Conservation (phyloP, 768 basidiomycete genomes). For the Rhizopogon vulgaris region DNA sequence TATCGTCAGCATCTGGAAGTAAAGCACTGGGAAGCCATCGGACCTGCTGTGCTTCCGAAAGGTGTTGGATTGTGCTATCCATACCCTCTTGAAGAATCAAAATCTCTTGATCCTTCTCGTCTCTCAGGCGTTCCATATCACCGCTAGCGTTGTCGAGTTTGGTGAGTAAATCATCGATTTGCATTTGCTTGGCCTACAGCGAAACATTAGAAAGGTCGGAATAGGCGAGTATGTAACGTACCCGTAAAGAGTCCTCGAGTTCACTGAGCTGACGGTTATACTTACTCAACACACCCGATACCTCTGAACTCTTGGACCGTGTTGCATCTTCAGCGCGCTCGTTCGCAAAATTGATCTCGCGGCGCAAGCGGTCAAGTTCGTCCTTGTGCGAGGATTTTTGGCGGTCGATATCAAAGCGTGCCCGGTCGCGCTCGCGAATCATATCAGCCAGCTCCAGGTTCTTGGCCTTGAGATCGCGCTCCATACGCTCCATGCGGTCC, state of each 20-base stretch:
- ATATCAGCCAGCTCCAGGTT: conserved; percentile 98
- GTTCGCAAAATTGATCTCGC: conserved; percentile 91
- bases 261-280: conserved; percentile 96
- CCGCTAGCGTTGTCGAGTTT: conserved; percentile 71
- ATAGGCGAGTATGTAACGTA: conserved; percentile 29
- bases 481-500: conserved; percentile 98
- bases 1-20: conserved; percentile 1
- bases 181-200: conserved; percentile 83
- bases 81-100: conserved; percentile 92
- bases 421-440: conserved; percentile 95
- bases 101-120: conserved; percentile 98
- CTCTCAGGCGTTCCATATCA: conserved; percentile 77
- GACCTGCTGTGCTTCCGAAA: conserved; percentile 85
- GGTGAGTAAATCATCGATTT: conserved; percentile 86
- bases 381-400: conserved; percentile 94
- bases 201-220: conserved; percentile 10
- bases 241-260: conserved; percentile 91
- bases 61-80: conserved; percentile 84
- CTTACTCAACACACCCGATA: conserved; percentile 79
- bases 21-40: conserved; percentile 3
- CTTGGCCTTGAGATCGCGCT: conserved; percentile 96
- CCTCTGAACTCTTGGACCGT: conserved; percentile 88
- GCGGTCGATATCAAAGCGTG: conserved; percentile 91
- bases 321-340: conserved; percentile 96
- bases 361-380: conserved; percentile 84